phyloP scores from a whole-genome alignment of 2,329 filamentous ascomycete species.

The Fusarium palustre region DNA sequence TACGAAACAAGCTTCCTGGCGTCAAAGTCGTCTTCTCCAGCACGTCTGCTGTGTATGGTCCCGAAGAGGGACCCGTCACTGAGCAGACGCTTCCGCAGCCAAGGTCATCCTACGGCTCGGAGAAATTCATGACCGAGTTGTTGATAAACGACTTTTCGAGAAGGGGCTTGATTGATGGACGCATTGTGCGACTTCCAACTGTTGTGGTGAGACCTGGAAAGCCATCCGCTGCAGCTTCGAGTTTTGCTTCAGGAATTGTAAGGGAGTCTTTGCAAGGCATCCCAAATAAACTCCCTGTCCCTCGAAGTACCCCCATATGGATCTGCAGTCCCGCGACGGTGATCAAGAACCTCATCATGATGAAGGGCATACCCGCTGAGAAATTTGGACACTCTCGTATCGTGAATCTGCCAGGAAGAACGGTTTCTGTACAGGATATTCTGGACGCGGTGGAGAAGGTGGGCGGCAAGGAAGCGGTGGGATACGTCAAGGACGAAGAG shows the following conservation, averaged over 20 bases:
- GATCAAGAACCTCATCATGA: slow-evolving; percentile 60
- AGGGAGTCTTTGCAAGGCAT: slow-evolving; percentile 64
- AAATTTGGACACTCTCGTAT: slow-evolving; percentile 55
- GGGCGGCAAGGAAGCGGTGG: slow-evolving; percentile 59
- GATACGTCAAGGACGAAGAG: slow-evolving; percentile 59
- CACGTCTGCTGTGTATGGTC: slow-evolving; percentile 70
- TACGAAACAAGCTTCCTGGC: slow-evolving; percentile 59
- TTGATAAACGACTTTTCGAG: slow-evolving; percentile 55
- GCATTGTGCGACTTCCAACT: slow-evolving; percentile 68
- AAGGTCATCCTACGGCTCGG: slow-evolving; percentile 70
- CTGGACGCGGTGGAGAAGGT: slow-evolving; percentile 62
- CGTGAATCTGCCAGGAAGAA: slow-evolving; percentile 65
- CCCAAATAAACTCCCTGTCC: slow-evolving; percentile 60
- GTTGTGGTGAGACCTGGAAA: slow-evolving; percentile 70
- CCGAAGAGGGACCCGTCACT: slow-evolving; percentile 25
- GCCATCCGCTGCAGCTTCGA: slow-evolving; percentile 70
- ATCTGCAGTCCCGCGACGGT: slow-evolving; percentile 64
- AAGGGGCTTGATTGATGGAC: slow-evolving; percentile 66
- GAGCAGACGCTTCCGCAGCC: slow-evolving; percentile 54
- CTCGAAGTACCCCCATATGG: slow-evolving; percentile 61
- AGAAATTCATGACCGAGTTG: slow-evolving; percentile 71
- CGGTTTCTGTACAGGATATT: slow-evolving; percentile 65
- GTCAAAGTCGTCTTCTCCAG: slow-evolving; percentile 69
- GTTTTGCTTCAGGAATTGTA: slow-evolving; percentile 71
- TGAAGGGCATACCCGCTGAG: slow-evolving; percentile 56